Evolutionary conservation across 169 alveolate genomes (phyloP).

Genomic region (Eimeria acervulina): DNA sequence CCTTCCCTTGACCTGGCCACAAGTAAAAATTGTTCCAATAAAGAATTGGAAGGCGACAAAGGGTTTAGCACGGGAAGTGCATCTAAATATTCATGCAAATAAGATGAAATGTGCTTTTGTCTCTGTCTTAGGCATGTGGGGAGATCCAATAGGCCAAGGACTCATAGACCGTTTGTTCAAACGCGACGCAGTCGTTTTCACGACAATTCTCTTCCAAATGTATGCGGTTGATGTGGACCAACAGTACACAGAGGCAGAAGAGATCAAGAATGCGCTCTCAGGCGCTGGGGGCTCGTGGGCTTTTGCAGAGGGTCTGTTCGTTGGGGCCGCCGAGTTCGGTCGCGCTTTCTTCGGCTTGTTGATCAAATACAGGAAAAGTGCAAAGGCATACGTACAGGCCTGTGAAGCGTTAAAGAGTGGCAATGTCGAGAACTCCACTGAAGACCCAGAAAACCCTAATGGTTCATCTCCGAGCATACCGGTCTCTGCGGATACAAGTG

Average conservation of each 20-base stretch:
- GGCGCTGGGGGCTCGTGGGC: slow-evolving; percentile 77
- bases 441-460: not conserved
- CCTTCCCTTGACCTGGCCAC: no score
- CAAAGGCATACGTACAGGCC: not conserved
- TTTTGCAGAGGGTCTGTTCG: slow-evolving; percentile 71
- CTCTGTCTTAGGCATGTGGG: slow-evolving; percentile 24
- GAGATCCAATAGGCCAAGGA: slow-evolving; percentile 52
- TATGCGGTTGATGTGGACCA: slow-evolving; percentile 73
- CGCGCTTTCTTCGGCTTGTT: slow-evolving; percentile 13
- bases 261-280: slow-evolving; percentile 48
- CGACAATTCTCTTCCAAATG: slow-evolving; percentile 73
- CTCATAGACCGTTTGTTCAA: slow-evolving; percentile 47
- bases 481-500: not conserved
- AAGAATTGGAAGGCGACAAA: no score
- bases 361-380: not conserved
- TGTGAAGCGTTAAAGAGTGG: not conserved
- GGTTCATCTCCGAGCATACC: not conserved
- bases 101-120: not conserved
- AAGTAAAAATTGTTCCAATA: no score
- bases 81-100: not conserved
- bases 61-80: no score
- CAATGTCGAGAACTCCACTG: not conserved
- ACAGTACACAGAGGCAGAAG: slow-evolving; percentile 19
- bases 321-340: slow-evolving; percentile 75
- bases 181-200: slow-evolving; percentile 69